These are phyloP conservation scores for Moesziomyces sp. DNA, from an alignment of 1,284 basidiomycete species.

Conservation along the genomic window DNA sequence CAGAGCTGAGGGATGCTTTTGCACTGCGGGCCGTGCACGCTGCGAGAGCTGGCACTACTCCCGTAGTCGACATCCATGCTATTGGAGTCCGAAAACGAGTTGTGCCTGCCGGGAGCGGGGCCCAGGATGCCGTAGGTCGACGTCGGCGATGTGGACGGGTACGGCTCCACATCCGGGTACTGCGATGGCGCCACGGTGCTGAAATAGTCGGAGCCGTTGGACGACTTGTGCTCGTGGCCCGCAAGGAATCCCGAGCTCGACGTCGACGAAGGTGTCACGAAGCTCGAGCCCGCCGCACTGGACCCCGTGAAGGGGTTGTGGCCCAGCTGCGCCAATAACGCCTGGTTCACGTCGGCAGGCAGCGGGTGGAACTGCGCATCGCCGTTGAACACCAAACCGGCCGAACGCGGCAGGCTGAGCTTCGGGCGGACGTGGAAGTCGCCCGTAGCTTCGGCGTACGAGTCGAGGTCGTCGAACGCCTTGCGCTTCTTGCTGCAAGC, in stretches of 20 bases:
- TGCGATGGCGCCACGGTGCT: constrained; percentile 7
- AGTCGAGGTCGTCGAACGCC: constrained; percentile 31
- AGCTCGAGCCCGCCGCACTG: background rate
- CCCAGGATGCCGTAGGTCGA: constrained; percentile 39
- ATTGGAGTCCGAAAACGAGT: constrained; percentile 5
- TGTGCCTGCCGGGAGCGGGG: constrained; percentile 19
- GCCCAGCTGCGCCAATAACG: constrained; percentile 48
- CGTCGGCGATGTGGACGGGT: constrained; percentile 25
- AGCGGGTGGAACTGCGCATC: constrained; percentile 53
- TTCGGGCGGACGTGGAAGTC: constrained; percentile 27
- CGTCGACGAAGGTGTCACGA: constrained; percentile 26
- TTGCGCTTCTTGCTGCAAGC: constrained; percentile 36
- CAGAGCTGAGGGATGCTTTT: constrained; percentile 59
- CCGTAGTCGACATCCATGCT: constrained; percentile 42
- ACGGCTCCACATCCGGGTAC: constrained; percentile 34
- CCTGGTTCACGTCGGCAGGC: constrained; percentile 45
- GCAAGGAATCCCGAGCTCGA: constrained; percentile 12
- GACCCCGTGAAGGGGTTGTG: constrained; percentile 22
- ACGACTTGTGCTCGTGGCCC: constrained; percentile 27
- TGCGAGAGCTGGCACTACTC: constrained; percentile 7
- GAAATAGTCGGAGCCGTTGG: constrained; percentile 37
- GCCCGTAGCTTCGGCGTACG: constrained; percentile 3
- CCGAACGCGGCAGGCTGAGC: constrained; percentile 32
- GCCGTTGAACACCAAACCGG: constrained; percentile 29
- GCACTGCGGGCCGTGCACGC: constrained; percentile 51